Evolutionary conservation across 2,329 filamentous ascomycete genomes (phyloP).

Genomic region (Aspergillus transmontanensis): DNA sequence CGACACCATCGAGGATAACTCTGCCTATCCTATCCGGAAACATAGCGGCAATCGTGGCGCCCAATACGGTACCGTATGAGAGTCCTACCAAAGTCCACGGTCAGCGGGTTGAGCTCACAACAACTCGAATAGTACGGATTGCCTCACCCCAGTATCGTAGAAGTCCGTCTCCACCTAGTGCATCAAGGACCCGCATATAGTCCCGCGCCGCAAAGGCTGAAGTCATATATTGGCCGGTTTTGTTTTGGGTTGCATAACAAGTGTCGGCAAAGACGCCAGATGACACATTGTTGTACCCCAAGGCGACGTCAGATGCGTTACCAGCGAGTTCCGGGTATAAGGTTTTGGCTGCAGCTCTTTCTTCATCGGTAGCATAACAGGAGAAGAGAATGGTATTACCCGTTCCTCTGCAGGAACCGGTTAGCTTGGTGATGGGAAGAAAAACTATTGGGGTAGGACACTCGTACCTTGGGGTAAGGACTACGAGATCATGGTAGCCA

Average conservation of each 20-base stretch:
- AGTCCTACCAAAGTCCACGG: not conserved
- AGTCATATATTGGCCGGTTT: constrained; percentile 33
- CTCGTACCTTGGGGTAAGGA: not conserved
- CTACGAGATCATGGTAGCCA: not conserved
- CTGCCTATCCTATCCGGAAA: constrained; percentile 17
- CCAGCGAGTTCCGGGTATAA: not conserved
- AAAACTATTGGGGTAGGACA: not conserved
- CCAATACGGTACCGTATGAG: constrained; percentile 20
- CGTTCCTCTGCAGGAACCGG: not conserved
- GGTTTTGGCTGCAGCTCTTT: not conserved
- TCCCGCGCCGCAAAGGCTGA: constrained; percentile 49
- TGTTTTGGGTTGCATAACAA: constrained; percentile 1
- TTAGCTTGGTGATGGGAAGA: not conserved
- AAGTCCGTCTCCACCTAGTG: constrained; percentile 42
- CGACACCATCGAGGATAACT: constrained; percentile 20
- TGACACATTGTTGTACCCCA: not conserved
- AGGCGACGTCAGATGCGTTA: not conserved
- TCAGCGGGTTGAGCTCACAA: not conserved
- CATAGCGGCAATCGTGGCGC: constrained; percentile 17
- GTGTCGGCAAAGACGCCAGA: not conserved
- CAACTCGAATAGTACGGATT: too few relatives aligned
- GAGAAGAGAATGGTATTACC: constrained; percentile 5
- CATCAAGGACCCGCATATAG: constrained; percentile 47
- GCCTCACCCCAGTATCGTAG: constrained; percentile 42
- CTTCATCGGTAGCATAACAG: not conserved